Conservation (phyloP, 1,139 yeast species). For the Saccharomyces hybrid region DNA sequence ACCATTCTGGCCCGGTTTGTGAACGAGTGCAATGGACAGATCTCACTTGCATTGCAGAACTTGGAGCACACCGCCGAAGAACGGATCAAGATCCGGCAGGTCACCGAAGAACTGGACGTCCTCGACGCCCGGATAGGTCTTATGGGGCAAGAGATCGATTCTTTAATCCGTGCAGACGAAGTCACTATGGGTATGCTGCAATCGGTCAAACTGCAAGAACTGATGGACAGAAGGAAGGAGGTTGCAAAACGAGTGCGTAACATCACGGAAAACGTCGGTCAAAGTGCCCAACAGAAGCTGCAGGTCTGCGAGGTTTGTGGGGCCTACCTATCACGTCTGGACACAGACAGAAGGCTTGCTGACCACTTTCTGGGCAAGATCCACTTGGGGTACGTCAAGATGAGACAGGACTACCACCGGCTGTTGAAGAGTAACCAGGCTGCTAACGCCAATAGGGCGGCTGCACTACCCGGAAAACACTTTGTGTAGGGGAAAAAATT, state of each 20-base stretch:
- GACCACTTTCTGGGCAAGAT: conserved; percentile 88
- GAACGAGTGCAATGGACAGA: conserved; percentile 59
- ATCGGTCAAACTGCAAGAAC: conserved; percentile 38
- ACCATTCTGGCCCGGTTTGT: conserved; percentile 36
- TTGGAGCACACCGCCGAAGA: conserved; percentile 78
- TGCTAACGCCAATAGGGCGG: neutral
- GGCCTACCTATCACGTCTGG: conserved; percentile 78
- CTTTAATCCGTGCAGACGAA: conserved; percentile 45
- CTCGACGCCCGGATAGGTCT: conserved; percentile 61
- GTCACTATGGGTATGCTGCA: conserved; percentile 43
- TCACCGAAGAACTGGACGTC: conserved; percentile 58
- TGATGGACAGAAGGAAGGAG: conserved; percentile 40
- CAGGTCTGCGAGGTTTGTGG: conserved; percentile 93
- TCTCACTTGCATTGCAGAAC: conserved; percentile 55
- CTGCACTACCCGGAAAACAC: neutral
- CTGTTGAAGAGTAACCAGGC: neutral
- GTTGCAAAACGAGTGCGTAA: conserved; percentile 49
- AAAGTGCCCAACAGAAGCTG: conserved; percentile 79
- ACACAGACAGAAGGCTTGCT: conserved; percentile 81
- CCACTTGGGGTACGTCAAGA: conserved; percentile 71
- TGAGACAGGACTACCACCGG: conserved; percentile 47
- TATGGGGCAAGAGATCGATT: conserved; percentile 60
- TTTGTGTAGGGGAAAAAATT: neutral
- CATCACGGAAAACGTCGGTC: conserved; percentile 69
- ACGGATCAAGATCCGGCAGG: conserved; percentile 51